Conservation (phyloP, 768 basidiomycete genomes). For the Collybia sordida region DNA sequence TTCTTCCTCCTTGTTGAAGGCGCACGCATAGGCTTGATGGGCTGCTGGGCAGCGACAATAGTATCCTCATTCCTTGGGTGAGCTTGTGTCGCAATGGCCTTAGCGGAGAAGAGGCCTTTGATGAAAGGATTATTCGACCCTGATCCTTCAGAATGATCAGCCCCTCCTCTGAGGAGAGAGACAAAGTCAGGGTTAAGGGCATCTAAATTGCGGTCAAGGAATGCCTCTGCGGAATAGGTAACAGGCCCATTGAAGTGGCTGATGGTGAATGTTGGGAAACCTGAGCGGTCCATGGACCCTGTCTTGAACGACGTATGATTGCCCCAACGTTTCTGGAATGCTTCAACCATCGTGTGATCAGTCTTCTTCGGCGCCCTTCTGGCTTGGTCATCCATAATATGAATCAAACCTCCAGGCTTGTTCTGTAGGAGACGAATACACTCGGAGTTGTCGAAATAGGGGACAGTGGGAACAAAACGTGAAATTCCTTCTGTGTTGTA, state of each 20-base stretch:
- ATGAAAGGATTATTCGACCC: conserved; percentile 92
- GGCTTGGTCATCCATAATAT: conserved; percentile 98
- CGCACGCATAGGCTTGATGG: conserved; percentile 90
- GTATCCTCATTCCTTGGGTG: conserved; percentile 94
- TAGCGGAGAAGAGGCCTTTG: conserved; percentile 83
- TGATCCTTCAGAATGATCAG: conserved; percentile 58
- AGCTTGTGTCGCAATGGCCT: conserved; percentile 88
- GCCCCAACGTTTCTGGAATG: conserved; percentile 91
- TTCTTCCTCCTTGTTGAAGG: conserved; percentile 87
- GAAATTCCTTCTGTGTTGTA: conserved; percentile 82
- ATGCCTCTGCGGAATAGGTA: conserved; percentile 87
- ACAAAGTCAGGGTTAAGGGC: conserved; percentile 93
- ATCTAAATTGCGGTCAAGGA: conserved; percentile 87
- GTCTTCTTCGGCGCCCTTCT: conserved; percentile 85
- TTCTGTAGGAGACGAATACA: conserved; percentile 86
- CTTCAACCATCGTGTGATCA: conserved; percentile 92
- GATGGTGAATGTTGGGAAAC: conserved; percentile 86
- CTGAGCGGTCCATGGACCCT: conserved; percentile 70
- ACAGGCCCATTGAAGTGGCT: conserved; percentile 91
- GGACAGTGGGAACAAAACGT: conserved; percentile 62
- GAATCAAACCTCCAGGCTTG: conserved; percentile 86
- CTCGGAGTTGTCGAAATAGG: conserved; percentile 91
- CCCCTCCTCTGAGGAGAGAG: conserved; percentile 74
- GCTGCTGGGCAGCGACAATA: conserved; percentile 92
- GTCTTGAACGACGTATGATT: conserved; percentile 92